Conservation (phyloP, 164 flowering plant species). For the Tetracentron sinense region DNA sequence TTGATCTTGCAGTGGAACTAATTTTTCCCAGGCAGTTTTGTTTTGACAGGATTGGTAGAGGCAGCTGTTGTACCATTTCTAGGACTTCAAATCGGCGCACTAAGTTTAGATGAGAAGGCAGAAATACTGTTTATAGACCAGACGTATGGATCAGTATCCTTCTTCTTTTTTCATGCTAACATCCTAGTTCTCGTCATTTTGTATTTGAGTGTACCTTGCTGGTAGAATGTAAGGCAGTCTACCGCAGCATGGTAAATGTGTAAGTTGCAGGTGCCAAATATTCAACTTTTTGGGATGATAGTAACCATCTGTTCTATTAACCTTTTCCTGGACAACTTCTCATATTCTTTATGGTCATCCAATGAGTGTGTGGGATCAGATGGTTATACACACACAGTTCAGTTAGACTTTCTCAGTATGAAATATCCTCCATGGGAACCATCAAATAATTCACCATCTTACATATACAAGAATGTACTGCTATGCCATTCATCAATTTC, state of each 20-base stretch:
- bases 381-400: neutral
- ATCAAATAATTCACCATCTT: neutral
- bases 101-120: slow-evolving; percentile 84
- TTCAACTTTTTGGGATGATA: no score
- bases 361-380: neutral
- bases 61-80: slow-evolving; percentile 54
- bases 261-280: neutral
- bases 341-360: neutral
- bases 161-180: neutral
- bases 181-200: neutral
- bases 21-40: slow-evolving; percentile 83
- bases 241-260: neutral
- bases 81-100: slow-evolving; percentile 50
- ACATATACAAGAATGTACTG: neutral
- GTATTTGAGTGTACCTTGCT: neutral
- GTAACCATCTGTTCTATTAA: neutral
- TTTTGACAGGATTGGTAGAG: slow-evolving; percentile 89
- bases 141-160: slow-evolving; percentile 39
- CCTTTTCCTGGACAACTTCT: no score
- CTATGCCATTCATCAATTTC: no score
- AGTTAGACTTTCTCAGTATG: neutral
- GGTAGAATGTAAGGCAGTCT: neutral
- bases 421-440: neutral
- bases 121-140: slow-evolving; percentile 76
- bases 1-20: slow-evolving; percentile 20